These are phyloP conservation scores for Galerina marginata DNA, from an alignment of 768 basidiomycete species.

Conservation along the genomic window DNA sequence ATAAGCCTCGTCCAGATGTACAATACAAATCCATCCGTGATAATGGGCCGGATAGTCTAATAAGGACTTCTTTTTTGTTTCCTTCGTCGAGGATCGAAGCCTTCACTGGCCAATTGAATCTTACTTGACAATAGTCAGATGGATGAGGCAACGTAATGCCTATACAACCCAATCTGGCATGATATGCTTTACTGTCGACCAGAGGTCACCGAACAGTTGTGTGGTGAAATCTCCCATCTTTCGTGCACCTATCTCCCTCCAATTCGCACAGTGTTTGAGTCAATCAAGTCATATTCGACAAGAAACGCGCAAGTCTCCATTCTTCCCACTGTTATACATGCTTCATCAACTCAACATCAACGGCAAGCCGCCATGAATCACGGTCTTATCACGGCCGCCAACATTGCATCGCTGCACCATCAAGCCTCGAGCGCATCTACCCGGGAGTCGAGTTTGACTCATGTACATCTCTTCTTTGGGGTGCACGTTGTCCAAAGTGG, in stretches of 20 bases:
- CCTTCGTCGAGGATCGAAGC: neutral
- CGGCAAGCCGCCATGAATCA: neutral
- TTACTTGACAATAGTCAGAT: neutral
- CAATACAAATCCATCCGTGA: conserved; percentile 14
- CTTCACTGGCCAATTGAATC: neutral
- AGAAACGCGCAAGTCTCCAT: neutral
- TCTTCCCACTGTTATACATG: conserved; percentile 7
- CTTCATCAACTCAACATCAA: neutral
- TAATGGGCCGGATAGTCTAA: conserved; percentile 10
- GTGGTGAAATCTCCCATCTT: no score
- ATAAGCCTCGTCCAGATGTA: conserved; percentile 1
- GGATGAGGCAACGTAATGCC: neutral
- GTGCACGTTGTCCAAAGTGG: no score
- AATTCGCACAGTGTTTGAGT: no score
- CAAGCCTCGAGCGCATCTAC: neutral
- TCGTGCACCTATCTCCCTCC: no score
- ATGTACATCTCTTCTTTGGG: no score
- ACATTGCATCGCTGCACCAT: neutral
- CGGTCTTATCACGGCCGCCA: conserved; percentile 4
- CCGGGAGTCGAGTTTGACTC: neutral
- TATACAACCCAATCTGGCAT: neutral
- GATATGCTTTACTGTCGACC: no score
- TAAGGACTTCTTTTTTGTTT: neutral
- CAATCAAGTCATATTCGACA: no score
- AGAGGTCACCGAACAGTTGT: no score